Percentiles rank a stretch among this genome's conserved stretches.
Conservation (phyloP, 768 basidiomycete species). For the Suillus subluteus region DNA sequence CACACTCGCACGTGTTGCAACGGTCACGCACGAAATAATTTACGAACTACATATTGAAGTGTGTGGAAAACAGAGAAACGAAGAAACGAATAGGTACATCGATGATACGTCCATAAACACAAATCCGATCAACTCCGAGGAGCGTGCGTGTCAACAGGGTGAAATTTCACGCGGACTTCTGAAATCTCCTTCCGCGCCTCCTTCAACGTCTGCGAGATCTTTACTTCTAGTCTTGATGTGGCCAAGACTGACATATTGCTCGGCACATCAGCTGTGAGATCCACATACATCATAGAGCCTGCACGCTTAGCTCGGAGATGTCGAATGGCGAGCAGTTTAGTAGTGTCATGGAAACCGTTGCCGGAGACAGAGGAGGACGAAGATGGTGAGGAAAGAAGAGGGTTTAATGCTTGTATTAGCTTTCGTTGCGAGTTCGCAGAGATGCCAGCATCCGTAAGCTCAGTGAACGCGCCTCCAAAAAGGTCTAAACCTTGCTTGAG, state of each 20-base stretch:
- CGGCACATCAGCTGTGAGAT: conserved; percentile 77
- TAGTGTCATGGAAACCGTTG: conserved; percentile 17
- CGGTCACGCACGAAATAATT: conserved; percentile 1
- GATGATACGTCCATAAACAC: conserved; percentile 11
- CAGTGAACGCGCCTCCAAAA: conserved; percentile 70
- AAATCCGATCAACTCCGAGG: neutral
- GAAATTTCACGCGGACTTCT: conserved; percentile 73
- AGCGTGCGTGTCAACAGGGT: conserved; percentile 37
- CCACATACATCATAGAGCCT: conserved; percentile 82
- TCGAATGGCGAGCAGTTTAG: conserved; percentile 47
- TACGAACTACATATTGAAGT: neutral
- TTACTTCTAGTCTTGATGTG: conserved; percentile 60
- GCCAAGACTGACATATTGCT: conserved; percentile 58
- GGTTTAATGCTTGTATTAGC: conserved; percentile 60
- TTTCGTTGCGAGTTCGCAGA: conserved; percentile 54
- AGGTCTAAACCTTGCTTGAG: conserved; percentile 75
- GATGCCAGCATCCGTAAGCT: conserved; percentile 85
- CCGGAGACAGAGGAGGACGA: conserved; percentile 21
- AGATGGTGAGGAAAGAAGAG: conserved; percentile 46
- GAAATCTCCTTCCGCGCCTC: conserved; percentile 64
- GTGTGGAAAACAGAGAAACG: neutral
- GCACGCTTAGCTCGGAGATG: conserved; percentile 74
- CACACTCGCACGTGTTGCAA: conserved; percentile 4
- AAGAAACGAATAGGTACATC: neutral
- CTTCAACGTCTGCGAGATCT: conserved; percentile 60